Conservation (phyloP, 73 alveolate species). For the Strombidium stylifer region DNA sequence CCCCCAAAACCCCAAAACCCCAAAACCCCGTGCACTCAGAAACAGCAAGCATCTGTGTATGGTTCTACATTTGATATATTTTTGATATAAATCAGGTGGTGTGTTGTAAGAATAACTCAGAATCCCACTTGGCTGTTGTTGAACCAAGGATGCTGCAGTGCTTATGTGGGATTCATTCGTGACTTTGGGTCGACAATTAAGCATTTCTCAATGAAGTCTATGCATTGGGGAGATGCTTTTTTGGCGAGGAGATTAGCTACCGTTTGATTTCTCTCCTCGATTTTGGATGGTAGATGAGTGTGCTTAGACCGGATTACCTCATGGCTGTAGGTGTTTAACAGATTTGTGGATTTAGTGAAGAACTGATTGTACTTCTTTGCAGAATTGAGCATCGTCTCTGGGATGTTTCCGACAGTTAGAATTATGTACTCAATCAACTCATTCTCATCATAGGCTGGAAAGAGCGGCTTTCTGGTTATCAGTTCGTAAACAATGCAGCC, state of each 20-base stretch:
- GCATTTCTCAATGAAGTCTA: conserved; percentile 29
- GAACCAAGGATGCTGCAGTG: conserved; percentile 48
- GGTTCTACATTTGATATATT: too few relatives aligned
- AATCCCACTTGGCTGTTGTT: too few relatives aligned
- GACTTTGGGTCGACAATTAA: conserved; percentile 29
- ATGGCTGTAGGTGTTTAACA: not conserved
- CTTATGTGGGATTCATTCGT: conserved; percentile 39
- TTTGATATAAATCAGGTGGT: too few relatives aligned
- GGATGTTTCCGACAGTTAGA: conserved; percentile 29
- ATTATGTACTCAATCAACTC: conserved; percentile 24
- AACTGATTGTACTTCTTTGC: conserved; percentile 24
- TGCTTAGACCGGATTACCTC: not conserved
- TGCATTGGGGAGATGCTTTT: conserved; percentile 13
- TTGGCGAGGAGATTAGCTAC: not conserved
- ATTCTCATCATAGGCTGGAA: conserved; percentile 42
- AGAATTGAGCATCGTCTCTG: conserved; percentile 26
- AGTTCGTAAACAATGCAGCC: conserved; percentile 51
- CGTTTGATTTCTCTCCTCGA: not conserved
- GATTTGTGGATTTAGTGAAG: too few relatives aligned
- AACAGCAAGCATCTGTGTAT: too few relatives aligned
- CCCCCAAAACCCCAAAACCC: too few relatives aligned
- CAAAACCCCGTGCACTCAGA: too few relatives aligned
- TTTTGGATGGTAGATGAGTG: not conserved
- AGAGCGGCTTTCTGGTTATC: conserved; percentile 25
- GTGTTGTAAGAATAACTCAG: too few relatives aligned